phyloP scores from a whole-genome alignment of 805 yeast species.

The Candida sanyiensis region DNA sequence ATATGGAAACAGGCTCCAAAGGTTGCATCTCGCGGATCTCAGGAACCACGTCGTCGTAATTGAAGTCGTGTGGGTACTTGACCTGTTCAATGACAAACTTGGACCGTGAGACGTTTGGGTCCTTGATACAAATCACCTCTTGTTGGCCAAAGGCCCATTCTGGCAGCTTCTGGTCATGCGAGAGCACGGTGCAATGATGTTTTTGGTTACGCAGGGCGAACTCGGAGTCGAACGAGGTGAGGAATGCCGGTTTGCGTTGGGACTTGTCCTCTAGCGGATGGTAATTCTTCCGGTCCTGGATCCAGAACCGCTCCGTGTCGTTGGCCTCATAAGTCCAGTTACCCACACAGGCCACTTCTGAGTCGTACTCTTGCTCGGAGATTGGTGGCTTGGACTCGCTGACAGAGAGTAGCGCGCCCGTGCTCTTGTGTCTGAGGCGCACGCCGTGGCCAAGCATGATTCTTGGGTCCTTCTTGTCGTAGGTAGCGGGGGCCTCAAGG shows the following conservation, averaged over 20 bases:
- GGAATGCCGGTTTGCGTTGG: conserved; percentile 27
- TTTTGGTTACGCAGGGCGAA: conserved; percentile 65
- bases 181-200: conserved; percentile 62
- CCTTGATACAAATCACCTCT: conserved; percentile 82
- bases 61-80: conserved; percentile 22
- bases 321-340: conserved; percentile 58
- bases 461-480: conserved; percentile 29
- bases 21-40: conserved; percentile 21
- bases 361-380: conserved; percentile 84
- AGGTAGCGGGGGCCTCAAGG: conserved; percentile 38
- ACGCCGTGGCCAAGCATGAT: conserved; percentile 36
- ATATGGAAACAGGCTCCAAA: conserved; percentile 15
- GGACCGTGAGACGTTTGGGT: conserved; percentile 62
- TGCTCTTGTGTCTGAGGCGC: conserved; percentile 61
- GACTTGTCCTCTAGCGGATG: background rate
- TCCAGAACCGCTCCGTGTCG: conserved; percentile 61
- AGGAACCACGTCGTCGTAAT: conserved; percentile 24
- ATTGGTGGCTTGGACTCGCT: conserved; percentile 75
- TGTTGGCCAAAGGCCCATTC: conserved; percentile 79
- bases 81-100: conserved; percentile 72
- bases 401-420: conserved; percentile 66
- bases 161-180: conserved; percentile 75
- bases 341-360: conserved; percentile 74
- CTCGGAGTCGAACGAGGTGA: conserved; percentile 46
- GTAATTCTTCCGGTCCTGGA: conserved; percentile 39